Evolutionary conservation across 2,329 filamentous ascomycete genomes (phyloP), one percentile per base, ranked within the genome.

Genomic region (Calonectria pseudoturangicola): DNA sequence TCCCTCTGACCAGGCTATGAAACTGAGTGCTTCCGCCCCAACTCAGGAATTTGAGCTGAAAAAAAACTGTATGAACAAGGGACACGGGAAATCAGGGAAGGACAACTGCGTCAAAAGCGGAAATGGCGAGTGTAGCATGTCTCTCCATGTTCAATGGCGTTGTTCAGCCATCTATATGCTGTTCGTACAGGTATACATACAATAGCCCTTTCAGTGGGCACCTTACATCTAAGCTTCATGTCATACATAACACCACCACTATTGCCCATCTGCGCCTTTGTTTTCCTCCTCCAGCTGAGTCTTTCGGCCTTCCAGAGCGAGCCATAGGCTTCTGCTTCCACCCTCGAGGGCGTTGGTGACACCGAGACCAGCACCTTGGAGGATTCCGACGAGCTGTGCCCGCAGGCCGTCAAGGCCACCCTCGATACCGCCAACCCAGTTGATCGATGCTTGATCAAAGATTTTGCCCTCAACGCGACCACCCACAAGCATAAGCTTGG

Each of bases 401-500:
- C 95, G 90, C 80, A 99, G 87, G 5, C 94, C 94, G 47, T 95
- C 93, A 75, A 98, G 83, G 47, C 96, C 95, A 72, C 95, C 95
- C 77, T 93, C 88, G 79, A 98, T 97, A 43, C 93, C 89, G 70
- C 95, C 90, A 39, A 92, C 87, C 89, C 89, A 91, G 78, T 85
- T 87, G 63, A 92, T 83, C 68, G 94, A 93, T 13, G 93, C 92
- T 58, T 90, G 84, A 81, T 98, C 96, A 80, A 98, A 96, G 39
- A 95, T 91, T 83, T 92, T 93, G 74, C 94, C 94, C 81, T 99
- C 97, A 36, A 98, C 90, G 65, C 97, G 89, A 16, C 96, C 96
- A 66, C 95, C 97, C 16, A 99, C 86, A 41, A 99, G 85, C 83
- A 98, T 88, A 75, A 99, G 85, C 86, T 99, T 99, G 80, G 95